A percentile compares a stretch with the other conserved stretches of the same genome.
These are phyloP conservation scores for Dryas octopetala DNA, from an alignment of 306 rosid species.

Conservation along the genomic window DNA sequence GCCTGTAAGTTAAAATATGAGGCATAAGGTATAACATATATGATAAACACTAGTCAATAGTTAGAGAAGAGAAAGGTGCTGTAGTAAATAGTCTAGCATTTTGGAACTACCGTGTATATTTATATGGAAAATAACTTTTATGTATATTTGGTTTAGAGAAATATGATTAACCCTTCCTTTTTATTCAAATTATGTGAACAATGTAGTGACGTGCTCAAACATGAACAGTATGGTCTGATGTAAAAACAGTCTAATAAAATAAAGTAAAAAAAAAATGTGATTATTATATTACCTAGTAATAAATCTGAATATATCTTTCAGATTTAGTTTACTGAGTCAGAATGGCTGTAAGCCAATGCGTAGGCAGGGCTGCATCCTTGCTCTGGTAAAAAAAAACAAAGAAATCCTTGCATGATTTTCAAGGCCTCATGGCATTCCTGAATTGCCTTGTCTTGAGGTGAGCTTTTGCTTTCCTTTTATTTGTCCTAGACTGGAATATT, in stretches of 20 bases:
- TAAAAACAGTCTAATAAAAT: too few relatives aligned
- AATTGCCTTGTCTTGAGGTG: too few relatives aligned
- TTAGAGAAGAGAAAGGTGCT: background rate
- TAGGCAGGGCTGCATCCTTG: background rate
- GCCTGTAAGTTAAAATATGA: background rate
- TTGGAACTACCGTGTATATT: background rate
- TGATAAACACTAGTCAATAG: background rate
- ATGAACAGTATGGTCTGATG: background rate
- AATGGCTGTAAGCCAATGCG: background rate
- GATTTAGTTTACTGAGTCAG: background rate
- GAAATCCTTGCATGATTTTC: slow-evolving; percentile 5
- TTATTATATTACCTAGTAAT: background rate
- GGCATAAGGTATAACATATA: background rate
- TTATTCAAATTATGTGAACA: background rate
- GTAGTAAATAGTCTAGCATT: background rate
- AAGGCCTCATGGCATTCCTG: background rate
- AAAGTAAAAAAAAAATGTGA: background rate
- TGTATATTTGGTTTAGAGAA: background rate
- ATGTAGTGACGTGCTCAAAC: background rate
- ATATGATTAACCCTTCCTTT: background rate
- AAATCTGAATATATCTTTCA: background rate
- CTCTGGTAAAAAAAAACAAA: background rate
- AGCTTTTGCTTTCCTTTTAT: too few relatives aligned
- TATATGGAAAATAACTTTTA: background rate
- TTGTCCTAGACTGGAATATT: background rate